A percentile compares a stretch with the other conserved stretches of the same genome.
Conservation (phyloP, 2,329 filamentous ascomycete species). For the Knufia fluminis region DNA sequence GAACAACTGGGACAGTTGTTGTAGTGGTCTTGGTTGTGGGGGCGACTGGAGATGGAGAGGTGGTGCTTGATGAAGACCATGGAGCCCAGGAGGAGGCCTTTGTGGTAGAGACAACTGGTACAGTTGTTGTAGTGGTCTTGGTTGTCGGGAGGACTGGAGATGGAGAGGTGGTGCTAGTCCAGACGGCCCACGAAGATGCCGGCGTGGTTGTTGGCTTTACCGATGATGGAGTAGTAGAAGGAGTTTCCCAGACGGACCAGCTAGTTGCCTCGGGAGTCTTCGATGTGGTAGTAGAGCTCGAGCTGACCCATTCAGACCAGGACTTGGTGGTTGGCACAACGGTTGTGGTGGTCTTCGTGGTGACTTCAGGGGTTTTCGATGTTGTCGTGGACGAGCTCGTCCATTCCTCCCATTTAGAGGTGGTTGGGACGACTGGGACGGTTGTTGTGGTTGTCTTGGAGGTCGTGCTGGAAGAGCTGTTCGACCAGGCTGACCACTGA, state of each 20-base stretch:
- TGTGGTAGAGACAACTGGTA: neutral
- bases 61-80: neutral
- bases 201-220: neutral
- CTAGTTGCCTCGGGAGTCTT: neutral
- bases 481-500: neutral
- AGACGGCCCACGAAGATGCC: neutral
- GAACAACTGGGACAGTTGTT: neutral
- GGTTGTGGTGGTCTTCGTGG: neutral
- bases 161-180: neutral
- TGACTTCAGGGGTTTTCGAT: neutral
- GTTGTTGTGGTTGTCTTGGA: constrained; percentile 4
- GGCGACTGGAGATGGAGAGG: neutral
- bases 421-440: constrained; percentile 1
- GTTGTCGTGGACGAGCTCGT: neutral
- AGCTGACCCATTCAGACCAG: neutral
- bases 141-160: neutral
- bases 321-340: neutral
- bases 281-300: neutral
- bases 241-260: neutral
- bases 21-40: neutral
- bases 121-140: neutral
- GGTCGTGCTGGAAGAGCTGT: neutral
- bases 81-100: neutral
- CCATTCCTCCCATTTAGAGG: neutral
- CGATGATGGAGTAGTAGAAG: neutral